Evolutionary conservation across 345 rosid genomes (phyloP).

Genomic region (Eucalyptus polyanthemos): DNA sequence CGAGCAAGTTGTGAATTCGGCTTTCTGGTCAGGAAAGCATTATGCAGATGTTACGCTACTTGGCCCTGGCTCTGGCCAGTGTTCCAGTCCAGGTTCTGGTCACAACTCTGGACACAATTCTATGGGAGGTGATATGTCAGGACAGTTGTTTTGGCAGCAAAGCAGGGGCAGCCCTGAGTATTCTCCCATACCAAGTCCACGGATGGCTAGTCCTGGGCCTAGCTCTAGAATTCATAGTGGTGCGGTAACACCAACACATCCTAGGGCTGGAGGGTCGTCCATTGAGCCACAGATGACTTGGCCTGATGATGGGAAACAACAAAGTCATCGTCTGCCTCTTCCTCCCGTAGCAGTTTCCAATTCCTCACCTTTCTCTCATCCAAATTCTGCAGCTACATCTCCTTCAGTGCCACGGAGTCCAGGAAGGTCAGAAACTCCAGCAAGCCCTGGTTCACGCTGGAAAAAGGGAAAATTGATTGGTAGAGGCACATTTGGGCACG

Average conservation of each 20-base stretch:
- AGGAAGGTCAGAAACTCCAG: slow-evolving; percentile 67
- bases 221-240: slow-evolving; percentile 96
- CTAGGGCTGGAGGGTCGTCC: slow-evolving; percentile 67
- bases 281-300: slow-evolving; percentile 60
- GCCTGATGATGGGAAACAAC: slow-evolving; percentile 71
- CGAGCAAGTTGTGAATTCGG: slow-evolving; percentile 61
- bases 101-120: slow-evolving; percentile 94
- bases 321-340: slow-evolving; percentile 84
- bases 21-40: slow-evolving; percentile 60
- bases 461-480: slow-evolving; percentile 70
- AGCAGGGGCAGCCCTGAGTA: slow-evolving; percentile 96
- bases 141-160: slow-evolving; percentile 86
- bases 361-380: slow-evolving; percentile 72
- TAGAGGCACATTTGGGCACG: slow-evolving; percentile 81
- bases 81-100: slow-evolving; percentile 98
- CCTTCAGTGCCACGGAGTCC: slow-evolving; percentile 98
- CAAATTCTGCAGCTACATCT: slow-evolving; percentile 83
- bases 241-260: slow-evolving; percentile 96
- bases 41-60: slow-evolving; percentile 61
- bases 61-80: slow-evolving; percentile 94
- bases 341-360: slow-evolving; percentile 68
- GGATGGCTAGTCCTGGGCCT: slow-evolving; percentile 97
- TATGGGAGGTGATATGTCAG: slow-evolving; percentile 85
- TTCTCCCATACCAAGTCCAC: slow-evolving; percentile 92
- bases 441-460: slow-evolving; percentile 56